Evolutionary conservation across 495 filamentous ascomycete genomes (phyloP), one percentile per base, ranked within the genome.

Genomic region (Niebla homalea): DNA sequence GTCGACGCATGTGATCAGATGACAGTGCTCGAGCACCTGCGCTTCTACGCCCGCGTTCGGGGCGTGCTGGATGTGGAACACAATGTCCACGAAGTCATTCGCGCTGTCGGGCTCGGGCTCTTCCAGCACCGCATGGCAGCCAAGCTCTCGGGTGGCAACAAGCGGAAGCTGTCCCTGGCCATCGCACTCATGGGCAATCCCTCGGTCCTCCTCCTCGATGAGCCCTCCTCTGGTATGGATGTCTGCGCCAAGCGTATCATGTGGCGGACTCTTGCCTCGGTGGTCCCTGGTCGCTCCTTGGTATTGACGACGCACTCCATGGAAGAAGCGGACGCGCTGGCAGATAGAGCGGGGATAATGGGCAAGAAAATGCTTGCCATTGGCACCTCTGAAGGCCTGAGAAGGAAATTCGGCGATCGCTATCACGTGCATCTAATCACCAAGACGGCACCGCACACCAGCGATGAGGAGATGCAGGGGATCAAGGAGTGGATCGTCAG

Each of bases 401-500:
- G 67, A 21, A 36, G 51, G 22, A 66, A 65, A 49, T 63, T 68
- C 43, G 68, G 68, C 8, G 64, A 69, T 47, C 57, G 60, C 29
- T 66, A 69, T 37, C 62, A 70, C 46, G 65, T 71, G 19, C 68
- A 71, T 50, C 64, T 94, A 3, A 83, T 92, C n/a, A 81, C 81
- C 57, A 70, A 68, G 29, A 72, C 75, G 14, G 86, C 88, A 15
- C 87, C 87, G 5, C 71, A 80, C 56, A 89, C 83, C 3, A 64
- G 68, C 0, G 68, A 72, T 1, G 72, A 65, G n/a, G 83, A 86
- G 50, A 86, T 87, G 70, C 62, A 71, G 3, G 60, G 62, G 20
- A 67, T 90, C 26, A 71, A 77, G 51, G 18, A 41, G 0, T 93
- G 84, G 83, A 72, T 90, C 8, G 16, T 61, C 12, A 50, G 52